A percentile compares a stretch with the other conserved stretches of the same genome.
Evolutionary conservation across 768 basidiomycete genomes (phyloP).

Genomic region (Termitomyces eurrhizus): DNA sequence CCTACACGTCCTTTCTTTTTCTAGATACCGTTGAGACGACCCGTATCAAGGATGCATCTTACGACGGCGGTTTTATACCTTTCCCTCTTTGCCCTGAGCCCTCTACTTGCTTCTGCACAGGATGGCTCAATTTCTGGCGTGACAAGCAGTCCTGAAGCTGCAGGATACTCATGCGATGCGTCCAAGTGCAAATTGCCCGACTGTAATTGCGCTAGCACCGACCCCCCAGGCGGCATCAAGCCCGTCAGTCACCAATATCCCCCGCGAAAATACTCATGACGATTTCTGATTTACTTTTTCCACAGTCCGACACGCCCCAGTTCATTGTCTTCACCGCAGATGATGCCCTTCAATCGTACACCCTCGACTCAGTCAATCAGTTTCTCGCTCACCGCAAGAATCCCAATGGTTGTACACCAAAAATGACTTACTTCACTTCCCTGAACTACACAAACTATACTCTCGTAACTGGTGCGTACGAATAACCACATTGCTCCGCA

Average conservation of each 20-base stretch:
- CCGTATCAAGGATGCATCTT: conserved; percentile 14
- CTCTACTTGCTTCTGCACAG: conserved; percentile 37
- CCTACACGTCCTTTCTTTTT: background rate
- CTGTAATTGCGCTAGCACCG: conserved; percentile 72
- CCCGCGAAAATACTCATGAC: background rate
- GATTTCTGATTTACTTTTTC: conserved; percentile 1
- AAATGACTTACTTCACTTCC: conserved; percentile 75
- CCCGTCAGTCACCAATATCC: conserved; percentile 41
- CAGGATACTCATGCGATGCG: conserved; percentile 70
- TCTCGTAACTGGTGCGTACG: conserved; percentile 48
- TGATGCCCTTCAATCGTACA: conserved; percentile 76
- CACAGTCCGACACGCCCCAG: conserved; percentile 53
- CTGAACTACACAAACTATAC: conserved; percentile 75
- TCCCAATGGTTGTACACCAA: conserved; percentile 71
- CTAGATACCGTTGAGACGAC: conserved; percentile 3
- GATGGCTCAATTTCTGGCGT: conserved; percentile 56
- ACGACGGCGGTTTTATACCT: conserved; percentile 14
- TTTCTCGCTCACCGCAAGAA: conserved; percentile 73
- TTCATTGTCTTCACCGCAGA: conserved; percentile 77
- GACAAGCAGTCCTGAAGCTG: conserved; percentile 46
- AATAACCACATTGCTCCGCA: background rate
- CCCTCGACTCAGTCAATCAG: conserved; percentile 67
- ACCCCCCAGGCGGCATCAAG: conserved; percentile 65
- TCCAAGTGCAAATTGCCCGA: conserved; percentile 60
- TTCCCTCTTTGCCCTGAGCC: conserved; percentile 25